Evolutionary conservation across 2,329 filamentous ascomycete genomes (phyloP).

Genomic region (Pseudogymnoascus sp.): DNA sequence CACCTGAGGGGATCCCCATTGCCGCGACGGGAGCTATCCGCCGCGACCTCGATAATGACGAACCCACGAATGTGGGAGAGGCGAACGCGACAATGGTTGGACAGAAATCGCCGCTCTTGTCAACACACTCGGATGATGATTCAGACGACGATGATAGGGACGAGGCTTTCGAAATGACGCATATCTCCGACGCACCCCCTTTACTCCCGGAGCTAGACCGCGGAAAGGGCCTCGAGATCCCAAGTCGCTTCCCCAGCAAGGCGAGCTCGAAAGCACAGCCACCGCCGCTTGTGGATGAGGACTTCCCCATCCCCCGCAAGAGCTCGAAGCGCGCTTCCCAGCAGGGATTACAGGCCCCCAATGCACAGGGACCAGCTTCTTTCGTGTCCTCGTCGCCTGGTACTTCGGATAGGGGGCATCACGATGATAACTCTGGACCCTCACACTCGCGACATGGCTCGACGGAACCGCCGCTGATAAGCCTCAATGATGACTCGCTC

Average conservation of each 20-base stretch:
- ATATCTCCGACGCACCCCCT: slow-evolving; percentile 44
- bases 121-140: background rate
- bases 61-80: slow-evolving; percentile 33
- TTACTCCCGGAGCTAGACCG: slow-evolving; percentile 51
- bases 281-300: slow-evolving; percentile 65
- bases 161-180: slow-evolving; percentile 34
- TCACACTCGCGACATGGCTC: background rate
- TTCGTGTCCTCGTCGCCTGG: background rate
- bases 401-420: background rate
- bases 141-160: slow-evolving; percentile 31
- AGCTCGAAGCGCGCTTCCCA: slow-evolving; percentile 54
- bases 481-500: background rate
- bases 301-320: slow-evolving; percentile 82
- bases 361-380: background rate
- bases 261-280: slow-evolving; percentile 36
- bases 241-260: slow-evolving; percentile 55
- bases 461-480: background rate
- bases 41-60: slow-evolving; percentile 10
- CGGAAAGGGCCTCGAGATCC: slow-evolving; percentile 36
- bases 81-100: slow-evolving; percentile 12
- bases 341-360: slow-evolving; percentile 7
- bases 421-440: background rate
- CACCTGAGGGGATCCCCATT: slow-evolving; percentile 57
- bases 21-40: slow-evolving; percentile 43
- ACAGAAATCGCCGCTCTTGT: background rate